phyloP scores from a whole-genome alignment of 2,329 filamentous ascomycete species.

The Colletotrichum spinosum region DNA sequence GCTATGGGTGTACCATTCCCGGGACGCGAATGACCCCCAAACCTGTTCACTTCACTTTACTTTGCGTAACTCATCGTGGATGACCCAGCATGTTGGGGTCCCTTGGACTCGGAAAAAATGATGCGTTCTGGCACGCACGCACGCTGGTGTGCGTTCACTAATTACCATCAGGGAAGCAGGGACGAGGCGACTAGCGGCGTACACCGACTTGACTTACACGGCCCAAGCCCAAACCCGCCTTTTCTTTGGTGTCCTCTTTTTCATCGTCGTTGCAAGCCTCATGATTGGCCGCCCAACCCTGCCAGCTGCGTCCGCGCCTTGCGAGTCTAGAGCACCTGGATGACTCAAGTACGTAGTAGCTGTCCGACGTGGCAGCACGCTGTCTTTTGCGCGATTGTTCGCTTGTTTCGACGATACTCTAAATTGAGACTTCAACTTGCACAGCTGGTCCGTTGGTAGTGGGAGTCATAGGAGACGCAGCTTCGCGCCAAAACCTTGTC shows the following conservation, averaged over 20 bases:
- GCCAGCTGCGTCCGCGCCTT: conserved; percentile 17
- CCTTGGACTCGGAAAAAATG: neutral
- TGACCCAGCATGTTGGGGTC: neutral
- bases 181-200: conserved; percentile 23
- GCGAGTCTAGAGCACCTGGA: conserved; percentile 16
- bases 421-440: neutral
- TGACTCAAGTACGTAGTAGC: conserved; percentile 16
- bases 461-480: neutral
- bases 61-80: conserved; percentile 13
- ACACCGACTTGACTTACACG: conserved; percentile 35
- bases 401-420: neutral
- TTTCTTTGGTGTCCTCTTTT: conserved; percentile 14
- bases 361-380: conserved; percentile 12
- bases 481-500: conserved; percentile 4
- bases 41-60: neutral
- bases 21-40: neutral
- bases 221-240: conserved; percentile 11
- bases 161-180: neutral
- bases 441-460: neutral
- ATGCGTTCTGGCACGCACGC: too few species aligned
- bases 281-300: conserved; percentile 28
- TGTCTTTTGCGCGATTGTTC: conserved; percentile 11
- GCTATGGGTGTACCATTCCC: too few species aligned
- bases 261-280: conserved; percentile 12
- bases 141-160: neutral